Evolutionary conservation across 148 eudicot species (phyloP), one percentile per base, ranked within the genome.

Genomic region (Chenopodium berlandieri): DNA sequence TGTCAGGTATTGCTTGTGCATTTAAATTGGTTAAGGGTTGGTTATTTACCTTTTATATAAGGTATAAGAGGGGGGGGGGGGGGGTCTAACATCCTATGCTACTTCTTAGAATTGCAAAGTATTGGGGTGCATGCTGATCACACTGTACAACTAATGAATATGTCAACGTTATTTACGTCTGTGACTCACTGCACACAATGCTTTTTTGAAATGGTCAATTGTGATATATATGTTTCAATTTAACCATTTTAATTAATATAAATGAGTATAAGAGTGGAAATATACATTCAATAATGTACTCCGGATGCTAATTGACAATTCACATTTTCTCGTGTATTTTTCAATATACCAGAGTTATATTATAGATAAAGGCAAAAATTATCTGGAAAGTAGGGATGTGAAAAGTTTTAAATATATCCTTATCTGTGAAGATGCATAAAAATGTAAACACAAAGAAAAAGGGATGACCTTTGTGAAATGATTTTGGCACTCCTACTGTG

Each of bases 1-100:
- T 13, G 34, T 73, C 75, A 85, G 87, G 87, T 85, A 58, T 32
- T 20, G 9, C 46, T 27, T 44, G 10, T 40, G 25, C 63, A 17
- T 6, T 34, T 76, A 22, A 25, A 73, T 60, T 47, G 47, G 63
- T 71, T 40, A 40, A 7, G 48, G 65, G 81, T 48, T 48, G 31
- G 30, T 25, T 52, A 52, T 14, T 52, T 10, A 10, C 16, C 16
- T 52, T 52, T 52, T 52, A 10, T 10, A 14, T 10, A 14, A 14
- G 56, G 56, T 10, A 31, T 31, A 1, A 16, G 56, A 1, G 16
- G 16, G 56, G 16, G 56, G 16, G 13, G 56, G 14, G 56, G 2
- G 56, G 16, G 56, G 56, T 16, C 16, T 52, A 1, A 25, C 7
- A 9, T 8, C 31, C 4, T 65, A 9, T n/a, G 19, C 22, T 23